Percentiles rank a stretch among this genome's conserved stretches.
Conservation (phyloP, 768 basidiomycete genomes). For the Trametes elegans region DNA sequence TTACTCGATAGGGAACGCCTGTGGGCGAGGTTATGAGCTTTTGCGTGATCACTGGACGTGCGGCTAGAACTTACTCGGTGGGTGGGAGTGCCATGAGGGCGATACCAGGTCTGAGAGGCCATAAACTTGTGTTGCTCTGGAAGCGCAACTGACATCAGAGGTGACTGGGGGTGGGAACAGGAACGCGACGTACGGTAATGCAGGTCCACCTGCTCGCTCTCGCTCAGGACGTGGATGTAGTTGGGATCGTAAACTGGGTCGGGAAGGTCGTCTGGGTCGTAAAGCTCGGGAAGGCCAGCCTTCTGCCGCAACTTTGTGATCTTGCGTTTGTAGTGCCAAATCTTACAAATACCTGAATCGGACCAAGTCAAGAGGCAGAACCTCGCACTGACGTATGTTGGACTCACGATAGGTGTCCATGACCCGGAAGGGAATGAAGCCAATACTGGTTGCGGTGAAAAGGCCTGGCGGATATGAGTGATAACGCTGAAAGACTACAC, state of each 20-base stretch:
- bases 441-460: constrained; percentile 78
- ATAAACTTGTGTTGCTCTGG: constrained; percentile 69
- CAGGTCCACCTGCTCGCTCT: constrained; percentile 60
- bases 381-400: no score
- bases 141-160: neutral
- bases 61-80: constrained; percentile 53
- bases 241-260: constrained; percentile 72
- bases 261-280: constrained; percentile 76
- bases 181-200: constrained; percentile 53
- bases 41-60: neutral
- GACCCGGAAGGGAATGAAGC: constrained; percentile 72
- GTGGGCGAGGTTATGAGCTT: constrained; percentile 32
- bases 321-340: constrained; percentile 69
- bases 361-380: neutral
- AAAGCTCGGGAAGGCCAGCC: constrained; percentile 65
- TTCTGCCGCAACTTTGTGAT: constrained; percentile 57
- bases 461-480: constrained; percentile 42
- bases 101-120: constrained; percentile 80
- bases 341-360: constrained; percentile 59
- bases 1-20: constrained; percentile 73
- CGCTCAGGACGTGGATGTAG: constrained; percentile 68
- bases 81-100: constrained; percentile 80
- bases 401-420: constrained; percentile 69
- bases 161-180: no score
- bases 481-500: neutral